Base-by-base conservation (phyloP, 768 basidiomycete genomes). In the Nevesoporus exiguus region DNA sequence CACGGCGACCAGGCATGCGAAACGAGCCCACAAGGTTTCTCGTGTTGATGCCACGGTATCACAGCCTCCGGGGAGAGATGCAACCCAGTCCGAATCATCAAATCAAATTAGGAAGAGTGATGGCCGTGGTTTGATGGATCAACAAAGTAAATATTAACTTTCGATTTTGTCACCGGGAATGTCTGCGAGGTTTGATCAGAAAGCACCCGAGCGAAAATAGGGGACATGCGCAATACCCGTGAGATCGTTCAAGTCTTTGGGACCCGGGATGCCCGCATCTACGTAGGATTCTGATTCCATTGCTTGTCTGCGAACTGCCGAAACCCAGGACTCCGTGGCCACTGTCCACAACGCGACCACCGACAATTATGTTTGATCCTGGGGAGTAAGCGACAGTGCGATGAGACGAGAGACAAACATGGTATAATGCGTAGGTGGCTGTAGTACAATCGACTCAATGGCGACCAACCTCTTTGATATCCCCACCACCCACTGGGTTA, bases 91-190 rank as follows among this genome's bases (percentile, higher is more conserved):
- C 7, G 13, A 6, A 25, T 2, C 24, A 29, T 6, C 24, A 43
- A 24, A 24, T 13, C 41, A 24, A 25, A 15, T 25, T 43, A 8
- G 39, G 39, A 39, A 39, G 39, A 36, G 17, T 17, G 10, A 37
- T n/a, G 36, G 8, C n/a, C 7, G 7, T 37, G n/a, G 17, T n/a
- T 19, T 19, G 37, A 37, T 37, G 1, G 19, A 24, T 10, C 1
- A 7, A 9, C 51, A 14, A 44, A 13, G 17, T 40, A 50, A 44
- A 52, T 56, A 31, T 54, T 50, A 31, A 47, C 25, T 44, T 59
- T 65, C 55, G 49, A 54, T 49, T 37, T 43, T 49, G 22, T 57
- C 29, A 31, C 44, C 44, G 33, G 24, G 34, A 15, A 29, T 4
- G 27, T 29, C 27, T 29, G 8, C 27, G 8, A 24, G 7, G 22